Evolutionary conservation across 257 asterid genomes (phyloP), one percentile per base, ranked within the genome.

Genomic region (Rhazya stricta): DNA sequence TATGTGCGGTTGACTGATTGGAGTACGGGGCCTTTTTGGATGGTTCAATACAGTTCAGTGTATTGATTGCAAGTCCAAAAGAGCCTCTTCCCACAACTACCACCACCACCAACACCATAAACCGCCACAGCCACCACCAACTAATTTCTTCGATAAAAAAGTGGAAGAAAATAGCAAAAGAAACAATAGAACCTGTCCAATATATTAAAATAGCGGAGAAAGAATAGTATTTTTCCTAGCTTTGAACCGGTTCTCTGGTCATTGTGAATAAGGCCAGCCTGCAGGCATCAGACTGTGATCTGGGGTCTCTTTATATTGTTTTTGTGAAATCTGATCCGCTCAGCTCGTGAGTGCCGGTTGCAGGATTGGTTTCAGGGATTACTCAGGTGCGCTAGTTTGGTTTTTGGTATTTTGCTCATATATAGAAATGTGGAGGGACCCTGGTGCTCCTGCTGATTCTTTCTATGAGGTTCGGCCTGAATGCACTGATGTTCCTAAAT

Each of bases 361-460:
- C 53, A 7, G 3, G 41, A 29, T 62, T 71, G 77, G 69, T 77
- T 71, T 85, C 45, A 45, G 77, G 71, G 81, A 73, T 76, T 73
- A 42, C 51, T 69, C 65, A 45, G 70, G 68, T 63, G 77, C 73
- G 57, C 45, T 69, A 25, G 37, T 60, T 78, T 79, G 32, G 72
- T 74, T 27, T 69, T 76, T 83, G 69, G 42, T 37, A 43, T 66
- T 77, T 10, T 62, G n/a, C 71, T 61, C 29, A 50, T 19, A 69
- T 34, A 29, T 39, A 37, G 67, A 67, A 46, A 92, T 94, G 93
- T 92, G 99, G 99, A 86, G 87, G 86, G 92, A 78, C 70, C 81
- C 79, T 25, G 97, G 98, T 74, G 84, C 95, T 69, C 86, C 99
- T 53, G 94, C 93, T 71, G 97, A 94, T 85, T 85, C 96, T 16